Base-by-base conservation (phyloP, 2,329 filamentous ascomycete species). In the Neopestalotiopsis clavispora region DNA sequence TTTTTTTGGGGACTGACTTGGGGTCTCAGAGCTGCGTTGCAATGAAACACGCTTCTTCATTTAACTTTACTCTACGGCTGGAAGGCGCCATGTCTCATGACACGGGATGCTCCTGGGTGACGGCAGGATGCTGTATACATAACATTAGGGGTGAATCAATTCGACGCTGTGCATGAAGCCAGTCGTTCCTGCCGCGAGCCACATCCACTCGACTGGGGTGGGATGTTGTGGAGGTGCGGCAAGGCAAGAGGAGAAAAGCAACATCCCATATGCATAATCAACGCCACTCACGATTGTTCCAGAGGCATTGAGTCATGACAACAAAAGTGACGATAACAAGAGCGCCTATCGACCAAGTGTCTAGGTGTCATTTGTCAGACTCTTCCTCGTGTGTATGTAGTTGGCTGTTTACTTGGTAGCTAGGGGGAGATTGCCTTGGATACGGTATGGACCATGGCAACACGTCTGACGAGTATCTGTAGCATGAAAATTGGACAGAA, bases 1-100 rank as follows among this genome's bases (percentile, higher is more conserved):
- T 52, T 7, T 20, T 38, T 4, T 20, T 38, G 23, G 45, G 34
- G 34, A 38, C 34, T 38, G 34, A 9, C 34, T n/a, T 49, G 45
- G 9, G 45, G 45, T 52, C 45, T 52, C 45, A 52, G 45, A 52
- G 45, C 6, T 52, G 45, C 45, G 45, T 52, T 52, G 45, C 45
- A 17, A 52, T 20, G 45, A 52, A 52, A 52, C 45, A 52, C 45
- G 45, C 45, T 52, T 52, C 45, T n/a, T 52, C 45, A 52, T 52
- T 52, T 52, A 52, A n/a, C 45, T 52, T 52, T 52, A n/a, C 45
- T n/a, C 20, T 52, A n/a, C 45, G 45, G 45, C 45, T 52, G 45
- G 45, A 52, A 52, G 45, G 45, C 7, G 45, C 45, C 45, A 52
- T 52, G 45, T 52, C 45, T 52, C 45, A 52, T 52, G 45, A 52